Evolutionary conservation across 192 early-diverging fungal genomes (phyloP), one percentile per base, ranked within the genome.

Genomic region (Radiomyces spectabilis): DNA sequence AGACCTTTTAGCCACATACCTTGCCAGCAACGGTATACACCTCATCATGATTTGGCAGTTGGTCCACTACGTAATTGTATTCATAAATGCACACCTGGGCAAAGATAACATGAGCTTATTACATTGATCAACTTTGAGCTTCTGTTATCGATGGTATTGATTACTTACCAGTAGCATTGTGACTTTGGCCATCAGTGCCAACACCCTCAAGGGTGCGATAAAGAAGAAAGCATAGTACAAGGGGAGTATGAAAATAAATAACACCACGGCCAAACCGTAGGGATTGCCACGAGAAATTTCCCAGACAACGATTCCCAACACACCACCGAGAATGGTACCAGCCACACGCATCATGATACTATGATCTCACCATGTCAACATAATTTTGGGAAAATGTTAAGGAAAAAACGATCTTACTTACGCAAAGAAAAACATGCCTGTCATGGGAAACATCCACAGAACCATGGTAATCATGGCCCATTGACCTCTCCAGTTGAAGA

Each of bases 401-500:
- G 22, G 5, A n/a, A 5, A 7, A 41, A 4, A 53, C 27, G 37
- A 39, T 39, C n/a, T 42, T 22, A 42, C 46, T 41, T 54, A 68
- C 61, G 48, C 52, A 33, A 68, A 50, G 13, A 56, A 51, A 9
- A 62, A 61, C 22, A 61, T 55, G n/a, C 66, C 66, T 3, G 66
- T 56, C 8, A 43, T 57, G 19, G 66, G 66, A 27, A 51, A 40
- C 43, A 68, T 63, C 42, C 60, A 62, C 13, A 63, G 27, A 27
- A 68, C 55, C 3, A 62, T 29, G 4, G 59, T 68, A 68, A 68
- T 52, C 2, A 56, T 25, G 15, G 66, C 66, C 66, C 66, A 68
- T 51, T 68, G 66, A 22, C 66, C 66, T 5, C 54, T 31, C 53
- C 53, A 63, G 27, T 33, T 38, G 26, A 49, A 27, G 29, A 56